Percentiles rank a stretch among this genome's conserved stretches.
Evolutionary conservation across 2,329 filamentous ascomycete species (phyloP).

Genomic region (Lasiodiplodia theobromae): DNA sequence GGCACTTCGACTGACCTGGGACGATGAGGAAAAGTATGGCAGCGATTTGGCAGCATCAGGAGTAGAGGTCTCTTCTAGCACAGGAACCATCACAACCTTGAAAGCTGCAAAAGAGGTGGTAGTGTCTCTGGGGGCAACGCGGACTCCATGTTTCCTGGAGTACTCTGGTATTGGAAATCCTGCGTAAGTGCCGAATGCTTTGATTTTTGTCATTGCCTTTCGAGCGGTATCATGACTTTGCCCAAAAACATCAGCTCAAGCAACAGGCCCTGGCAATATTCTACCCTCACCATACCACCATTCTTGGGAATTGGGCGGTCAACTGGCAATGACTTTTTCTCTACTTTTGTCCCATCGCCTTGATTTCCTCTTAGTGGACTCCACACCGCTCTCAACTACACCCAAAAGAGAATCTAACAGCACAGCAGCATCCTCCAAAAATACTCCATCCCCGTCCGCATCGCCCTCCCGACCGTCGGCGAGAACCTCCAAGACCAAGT

Average conservation of each 20-base stretch:
- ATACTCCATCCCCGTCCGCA: conserved; percentile 32
- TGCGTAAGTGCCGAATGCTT: not conserved
- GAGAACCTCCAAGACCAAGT: conserved; percentile 47
- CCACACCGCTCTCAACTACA: not conserved
- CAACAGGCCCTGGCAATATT: too few relatives aligned
- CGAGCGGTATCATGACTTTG: not conserved
- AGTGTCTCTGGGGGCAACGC: conserved; percentile 32
- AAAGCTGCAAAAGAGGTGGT: conserved; percentile 43
- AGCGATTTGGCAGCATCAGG: conserved; percentile 34
- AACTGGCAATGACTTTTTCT: not conserved
- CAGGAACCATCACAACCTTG: conserved; percentile 31
- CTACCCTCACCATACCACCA: too few relatives aligned
- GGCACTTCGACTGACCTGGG: conserved; percentile 51
- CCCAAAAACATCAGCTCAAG: too few relatives aligned
- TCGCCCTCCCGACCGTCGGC: conserved; percentile 40
- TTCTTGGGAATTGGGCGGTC: not conserved
- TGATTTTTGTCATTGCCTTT: not conserved
- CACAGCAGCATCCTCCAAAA: conserved; percentile 32
- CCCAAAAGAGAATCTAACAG: not conserved
- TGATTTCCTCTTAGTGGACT: not conserved
- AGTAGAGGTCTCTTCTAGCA: conserved; percentile 36
- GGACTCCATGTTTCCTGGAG: conserved; percentile 33
- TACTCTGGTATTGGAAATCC: conserved; percentile 35
- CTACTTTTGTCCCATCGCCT: not conserved
- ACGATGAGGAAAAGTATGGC: conserved; percentile 5